Evolutionary conservation across 202 grass and related monocot genomes (phyloP).

Genomic region (Digitaria exilis): DNA sequence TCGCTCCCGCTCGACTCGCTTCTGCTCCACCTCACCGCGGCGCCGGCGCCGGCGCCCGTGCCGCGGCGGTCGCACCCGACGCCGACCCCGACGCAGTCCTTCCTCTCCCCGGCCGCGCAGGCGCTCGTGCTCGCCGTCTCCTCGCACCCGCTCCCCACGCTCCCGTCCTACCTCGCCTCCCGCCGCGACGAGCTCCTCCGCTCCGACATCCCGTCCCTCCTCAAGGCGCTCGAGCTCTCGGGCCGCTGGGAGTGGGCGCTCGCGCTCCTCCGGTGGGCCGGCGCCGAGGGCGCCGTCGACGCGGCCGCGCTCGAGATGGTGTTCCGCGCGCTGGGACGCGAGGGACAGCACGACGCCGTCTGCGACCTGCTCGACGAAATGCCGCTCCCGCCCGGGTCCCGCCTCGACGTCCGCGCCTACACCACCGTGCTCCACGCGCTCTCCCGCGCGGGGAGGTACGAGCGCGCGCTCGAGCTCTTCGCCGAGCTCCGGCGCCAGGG

Average conservation of each 20-base stretch:
- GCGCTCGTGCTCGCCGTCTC: constrained; percentile 48
- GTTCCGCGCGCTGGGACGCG: constrained; percentile 56
- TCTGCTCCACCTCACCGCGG: constrained; percentile 67
- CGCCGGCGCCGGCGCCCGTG: not conserved
- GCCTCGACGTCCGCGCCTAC: constrained; percentile 78
- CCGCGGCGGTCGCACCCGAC: constrained; percentile 30
- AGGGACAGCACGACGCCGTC: constrained; percentile 62
- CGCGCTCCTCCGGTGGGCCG: constrained; percentile 66
- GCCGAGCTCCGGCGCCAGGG: constrained; percentile 55
- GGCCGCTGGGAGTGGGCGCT: constrained; percentile 80
- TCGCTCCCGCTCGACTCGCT: constrained; percentile 82
- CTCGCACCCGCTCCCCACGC: constrained; percentile 38
- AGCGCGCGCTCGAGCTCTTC: constrained; percentile 65
- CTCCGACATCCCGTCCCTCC: constrained; percentile 58
- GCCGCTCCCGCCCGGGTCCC: constrained; percentile 42
- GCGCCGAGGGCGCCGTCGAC: constrained; percentile 42
- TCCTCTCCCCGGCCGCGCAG: constrained; percentile 66
- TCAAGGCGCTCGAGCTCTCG: constrained; percentile 75
- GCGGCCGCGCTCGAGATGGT: constrained; percentile 68
- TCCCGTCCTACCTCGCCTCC: constrained; percentile 50
- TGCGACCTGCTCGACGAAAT: constrained; percentile 77
- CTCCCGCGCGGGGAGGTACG: constrained; percentile 59
- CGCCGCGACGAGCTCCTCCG: constrained; percentile 57
- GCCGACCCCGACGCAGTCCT: constrained; percentile 44
- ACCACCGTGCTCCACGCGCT: constrained; percentile 79